These are phyloP conservation scores for Aspergillus pseudoterreus DNA, from an alignment of 2,329 filamentous ascomycete genomes.

Conservation along the genomic window DNA sequence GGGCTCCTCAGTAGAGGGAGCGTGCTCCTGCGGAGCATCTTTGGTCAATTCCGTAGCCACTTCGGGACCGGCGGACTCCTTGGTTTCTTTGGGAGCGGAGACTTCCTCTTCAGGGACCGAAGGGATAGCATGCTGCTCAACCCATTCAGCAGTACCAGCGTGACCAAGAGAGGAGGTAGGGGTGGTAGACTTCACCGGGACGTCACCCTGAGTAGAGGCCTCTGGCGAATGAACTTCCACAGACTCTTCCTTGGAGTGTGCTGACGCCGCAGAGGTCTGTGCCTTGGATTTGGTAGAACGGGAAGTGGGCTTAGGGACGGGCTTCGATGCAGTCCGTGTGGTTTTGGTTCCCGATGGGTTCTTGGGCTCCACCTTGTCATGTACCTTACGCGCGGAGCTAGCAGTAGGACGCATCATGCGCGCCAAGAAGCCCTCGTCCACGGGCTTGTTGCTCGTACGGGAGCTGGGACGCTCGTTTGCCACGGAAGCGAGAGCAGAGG, in stretches of 20 bases:
- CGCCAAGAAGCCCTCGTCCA: conserved; percentile 47
- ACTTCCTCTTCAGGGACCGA: conserved; percentile 1
- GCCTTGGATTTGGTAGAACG: conserved; percentile 8
- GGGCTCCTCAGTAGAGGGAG: neutral
- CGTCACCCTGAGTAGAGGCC: neutral
- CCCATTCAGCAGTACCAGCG: neutral
- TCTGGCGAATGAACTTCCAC: neutral
- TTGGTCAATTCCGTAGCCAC: neutral
- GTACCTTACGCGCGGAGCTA: conserved; percentile 47
- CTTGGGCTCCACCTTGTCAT: conserved; percentile 44
- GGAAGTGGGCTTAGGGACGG: conserved; percentile 17
- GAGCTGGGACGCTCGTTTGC: conserved; percentile 38
- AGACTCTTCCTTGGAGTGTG: neutral
- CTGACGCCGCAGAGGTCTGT: neutral
- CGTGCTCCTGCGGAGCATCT: neutral
- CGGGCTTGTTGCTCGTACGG: conserved; percentile 38
- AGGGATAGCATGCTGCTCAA: conserved; percentile 3
- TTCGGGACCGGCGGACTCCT: neutral
- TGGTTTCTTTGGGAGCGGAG: neutral
- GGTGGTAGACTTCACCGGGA: neutral
- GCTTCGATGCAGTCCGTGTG: conserved; percentile 18
- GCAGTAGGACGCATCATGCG: conserved; percentile 52
- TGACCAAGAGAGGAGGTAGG: neutral
- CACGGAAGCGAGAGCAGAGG: conserved; percentile 27
- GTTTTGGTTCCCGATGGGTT: conserved; percentile 31